Base-by-base conservation (phyloP, 768 basidiomycete genomes). In the Lentinula lateritia region DNA sequence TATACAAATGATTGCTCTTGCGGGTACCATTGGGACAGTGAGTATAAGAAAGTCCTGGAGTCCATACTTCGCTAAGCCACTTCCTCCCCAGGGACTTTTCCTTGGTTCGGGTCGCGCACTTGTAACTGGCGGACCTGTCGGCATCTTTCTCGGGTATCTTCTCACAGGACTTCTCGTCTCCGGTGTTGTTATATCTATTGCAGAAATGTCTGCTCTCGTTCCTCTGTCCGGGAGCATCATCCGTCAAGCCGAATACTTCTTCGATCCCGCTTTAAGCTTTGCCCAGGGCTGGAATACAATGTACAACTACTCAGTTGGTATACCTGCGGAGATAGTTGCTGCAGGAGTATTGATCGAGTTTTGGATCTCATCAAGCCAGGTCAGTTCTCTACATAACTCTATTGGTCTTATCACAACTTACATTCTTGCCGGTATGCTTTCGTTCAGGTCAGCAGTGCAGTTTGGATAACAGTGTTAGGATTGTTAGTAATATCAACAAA, bases 301-400 rank as follows among this genome's bases (percentile, higher is more conserved):
- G 78, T 77, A 76, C 64, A 66, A 68, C 2, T 69, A 71, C 60
- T 69, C 71, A n/a, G 76, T 80, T 50, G 73, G 74, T 9, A 71
- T 80, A 53, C 78, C 83, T 8, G 77, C 80, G 23, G 84, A 85
- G 68, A 76, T 86, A 23, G 76, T 76, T 35, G 83, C 83, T 2
- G 82, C 82, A 1, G 75, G 81, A 0, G 72, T 83, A 8, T 69
- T 86, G 38, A 74, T 86, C 55, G 70, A 72, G 52, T 83, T 74
- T 66, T 83, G 82, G 80, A 70, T 74, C 41, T 53, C 57, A 32
- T 52, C 50, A 34, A 52, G 15, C 35, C 32, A 34, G 34, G 50
- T 52, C 13, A 6, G 50, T 18, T 8, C 6, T 6, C 16, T 4
- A 13, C 16, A n/a, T 46, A 2, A 46, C 7, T 13, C 38, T 39